A percentile compares a stretch with the other conserved stretches of the same genome.
Evolutionary conservation across 2,329 filamentous ascomycete species (phyloP).

Genomic region (Scedosporium apiospermum): DNA sequence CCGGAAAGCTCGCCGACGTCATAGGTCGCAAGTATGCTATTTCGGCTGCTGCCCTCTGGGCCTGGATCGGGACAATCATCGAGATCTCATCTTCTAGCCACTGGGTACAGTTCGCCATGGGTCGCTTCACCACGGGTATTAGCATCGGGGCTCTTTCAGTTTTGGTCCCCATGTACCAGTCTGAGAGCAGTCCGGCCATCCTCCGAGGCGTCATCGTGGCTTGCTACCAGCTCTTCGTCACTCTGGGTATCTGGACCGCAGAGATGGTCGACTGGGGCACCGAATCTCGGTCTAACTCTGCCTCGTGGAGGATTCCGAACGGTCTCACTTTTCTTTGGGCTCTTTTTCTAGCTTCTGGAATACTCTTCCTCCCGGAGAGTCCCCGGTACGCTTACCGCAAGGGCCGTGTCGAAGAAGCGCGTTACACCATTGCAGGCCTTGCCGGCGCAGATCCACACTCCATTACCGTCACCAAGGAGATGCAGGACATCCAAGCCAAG

Average conservation of each 20-base stretch:
- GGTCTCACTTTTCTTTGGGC: conserved; percentile 47
- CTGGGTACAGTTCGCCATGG: conserved; percentile 58
- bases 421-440: conserved; percentile 35
- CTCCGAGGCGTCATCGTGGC: conserved; percentile 55
- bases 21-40: conserved; percentile 55
- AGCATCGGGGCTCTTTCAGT: conserved; percentile 57
- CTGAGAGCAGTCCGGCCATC: conserved; percentile 53
- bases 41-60: conserved; percentile 51
- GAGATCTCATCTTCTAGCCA: conserved; percentile 44
- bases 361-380: conserved; percentile 45
- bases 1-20: conserved; percentile 51
- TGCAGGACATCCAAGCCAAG: conserved; percentile 42
- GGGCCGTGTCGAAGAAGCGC: conserved; percentile 37
- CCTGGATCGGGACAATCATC: conserved; percentile 54
- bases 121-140: conserved; percentile 55
- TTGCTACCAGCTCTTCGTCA: conserved; percentile 61
- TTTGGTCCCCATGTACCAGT: conserved; percentile 59
- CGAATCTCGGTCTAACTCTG: conserved; percentile 30
- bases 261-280: conserved; percentile 56
- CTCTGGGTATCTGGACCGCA: conserved; percentile 53
- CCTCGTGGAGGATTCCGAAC: conserved; percentile 55
- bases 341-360: conserved; percentile 37
- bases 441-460: conserved; percentile 30
- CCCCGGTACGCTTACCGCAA: conserved; percentile 40
- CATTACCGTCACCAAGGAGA: conserved; percentile 33